Evolutionary conservation across 495 filamentous ascomycete species (phyloP), one percentile per base, ranked within the genome.

Genomic region (Durotheca rogersii): DNA sequence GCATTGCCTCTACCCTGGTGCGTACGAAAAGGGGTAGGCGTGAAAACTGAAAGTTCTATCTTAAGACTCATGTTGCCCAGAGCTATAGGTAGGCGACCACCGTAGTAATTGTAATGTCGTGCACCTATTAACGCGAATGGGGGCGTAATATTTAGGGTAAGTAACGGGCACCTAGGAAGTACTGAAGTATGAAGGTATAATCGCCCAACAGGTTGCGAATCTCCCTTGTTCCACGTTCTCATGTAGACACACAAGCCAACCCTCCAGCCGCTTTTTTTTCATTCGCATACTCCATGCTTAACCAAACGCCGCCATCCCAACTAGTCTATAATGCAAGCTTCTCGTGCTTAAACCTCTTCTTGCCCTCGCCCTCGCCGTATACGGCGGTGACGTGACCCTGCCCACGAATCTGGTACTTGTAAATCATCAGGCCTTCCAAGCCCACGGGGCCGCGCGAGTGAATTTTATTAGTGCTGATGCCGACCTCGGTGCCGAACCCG

Each of bases 401-500:
- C 7, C 94, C 93, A 36, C 81, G 71, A 29, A 98, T 75, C 65
- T 89, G 75, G 75, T 96, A 98, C 74, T 96, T 95, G 62, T 98
- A 96, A 47, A 97, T 96, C 71, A 89, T 95, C 67, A 98, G 69
- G 0, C 93, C 93, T 64, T 97, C 92, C 34, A 98, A 70, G 11
- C 93, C 93, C 9, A 98, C 93, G 0, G 93, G 93, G 1, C 93
- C 93, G 29, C 93, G 77, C 6, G 89, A 86, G 62, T 98, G 93
- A 42, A 98, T 95, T 72, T 97, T 98, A 71, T 97, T 98, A 34
- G 93, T 98, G 69, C 88, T 94, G 66, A 98, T 96, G 30, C 93
- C 93, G 1, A 98, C 93, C 68, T 99, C 93, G 0, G 93, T 96
- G 23, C 93, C 93, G 72, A 99, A 97, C 2, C 93, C 93, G 67